These are phyloP conservation scores for Pugionium cornutum DNA, from an alignment of 345 rosid genomes.

Conservation along the genomic window DNA sequence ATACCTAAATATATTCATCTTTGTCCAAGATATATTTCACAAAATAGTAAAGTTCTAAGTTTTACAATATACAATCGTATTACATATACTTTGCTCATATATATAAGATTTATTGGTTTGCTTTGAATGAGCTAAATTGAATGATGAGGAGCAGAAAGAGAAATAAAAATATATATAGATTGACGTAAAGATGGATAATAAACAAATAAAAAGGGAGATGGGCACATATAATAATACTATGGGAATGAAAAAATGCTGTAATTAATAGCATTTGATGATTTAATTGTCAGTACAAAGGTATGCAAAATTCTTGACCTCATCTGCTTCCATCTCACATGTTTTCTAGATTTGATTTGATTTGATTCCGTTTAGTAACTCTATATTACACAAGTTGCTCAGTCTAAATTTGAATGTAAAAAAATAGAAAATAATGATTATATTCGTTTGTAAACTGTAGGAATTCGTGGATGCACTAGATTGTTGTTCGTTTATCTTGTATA, in stretches of 20 bases:
- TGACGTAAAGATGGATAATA: background rate
- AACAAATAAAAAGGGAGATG: constrained; percentile 7
- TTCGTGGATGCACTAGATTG: too few species aligned
- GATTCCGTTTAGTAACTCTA: constrained; percentile 3
- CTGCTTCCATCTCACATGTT: background rate
- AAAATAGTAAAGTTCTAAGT: background rate
- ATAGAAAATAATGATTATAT: too few species aligned
- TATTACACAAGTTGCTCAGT: constrained; percentile 15
- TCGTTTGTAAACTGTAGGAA: too few species aligned
- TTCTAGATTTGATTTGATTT: constrained; percentile 12
- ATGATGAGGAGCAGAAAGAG: background rate
- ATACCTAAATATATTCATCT: background rate
- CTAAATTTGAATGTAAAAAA: too few species aligned
- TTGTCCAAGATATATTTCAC: background rate
- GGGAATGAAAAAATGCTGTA: constrained; percentile 32
- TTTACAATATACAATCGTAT: background rate
- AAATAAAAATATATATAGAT: background rate
- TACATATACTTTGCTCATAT: background rate
- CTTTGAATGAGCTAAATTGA: background rate
- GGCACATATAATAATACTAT: constrained; percentile 27
- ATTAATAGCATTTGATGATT: constrained; percentile 26
- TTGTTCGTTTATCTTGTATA: too few species aligned
- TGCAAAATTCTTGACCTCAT: constrained; percentile 36
- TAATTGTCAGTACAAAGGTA: constrained; percentile 33
- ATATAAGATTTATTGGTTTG: background rate